Conservation (phyloP, 116 monocot species). For the Trichopus zeylanicus region DNA sequence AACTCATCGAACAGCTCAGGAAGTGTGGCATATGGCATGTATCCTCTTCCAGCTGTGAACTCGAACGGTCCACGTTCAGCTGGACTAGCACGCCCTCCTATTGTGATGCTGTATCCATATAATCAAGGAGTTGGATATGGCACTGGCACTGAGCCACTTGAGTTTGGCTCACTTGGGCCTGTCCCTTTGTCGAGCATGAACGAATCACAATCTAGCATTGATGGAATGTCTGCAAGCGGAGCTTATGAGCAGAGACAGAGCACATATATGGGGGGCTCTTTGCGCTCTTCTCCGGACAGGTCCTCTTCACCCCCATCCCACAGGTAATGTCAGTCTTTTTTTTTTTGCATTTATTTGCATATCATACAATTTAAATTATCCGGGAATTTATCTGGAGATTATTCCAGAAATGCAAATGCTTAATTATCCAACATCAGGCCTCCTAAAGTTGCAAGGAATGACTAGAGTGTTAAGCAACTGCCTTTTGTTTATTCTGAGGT, state of each 20-base stretch:
- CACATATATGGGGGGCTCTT: slow-evolving; percentile 22
- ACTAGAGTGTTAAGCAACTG: too few species aligned
- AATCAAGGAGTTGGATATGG: slow-evolving; percentile 33
- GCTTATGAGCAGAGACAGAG: slow-evolving; percentile 29
- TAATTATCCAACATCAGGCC: too few species aligned
- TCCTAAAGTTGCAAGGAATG: too few species aligned
- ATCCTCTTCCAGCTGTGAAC: slow-evolving; percentile 20
- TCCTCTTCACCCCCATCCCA: slow-evolving; percentile 44
- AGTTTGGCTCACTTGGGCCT: slow-evolving; percentile 48
- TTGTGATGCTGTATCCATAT: slow-evolving; percentile 51
- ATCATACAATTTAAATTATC: too few species aligned
- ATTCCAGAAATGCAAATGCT: too few species aligned
- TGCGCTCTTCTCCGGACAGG: slow-evolving; percentile 37
- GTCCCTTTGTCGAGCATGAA: slow-evolving; percentile 13
- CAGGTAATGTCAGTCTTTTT: slow-evolving; percentile 33
- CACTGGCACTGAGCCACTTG: slow-evolving; percentile 31
- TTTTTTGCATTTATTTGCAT: too few species aligned
- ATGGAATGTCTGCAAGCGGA: slow-evolving; percentile 15
- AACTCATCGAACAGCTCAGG: slow-evolving; percentile 11
- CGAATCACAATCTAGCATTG: slow-evolving; percentile 21
- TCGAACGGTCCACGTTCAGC: slow-evolving; percentile 23
- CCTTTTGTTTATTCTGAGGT: too few species aligned
- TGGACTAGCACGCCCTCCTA: slow-evolving; percentile 25
- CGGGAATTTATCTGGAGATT: too few species aligned
- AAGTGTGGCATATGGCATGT: slow-evolving; percentile 28